Percentiles rank a stretch among this genome's conserved stretches.
Conservation (phyloP, 805 yeast species). For the Candida cerambycidarum region DNA sequence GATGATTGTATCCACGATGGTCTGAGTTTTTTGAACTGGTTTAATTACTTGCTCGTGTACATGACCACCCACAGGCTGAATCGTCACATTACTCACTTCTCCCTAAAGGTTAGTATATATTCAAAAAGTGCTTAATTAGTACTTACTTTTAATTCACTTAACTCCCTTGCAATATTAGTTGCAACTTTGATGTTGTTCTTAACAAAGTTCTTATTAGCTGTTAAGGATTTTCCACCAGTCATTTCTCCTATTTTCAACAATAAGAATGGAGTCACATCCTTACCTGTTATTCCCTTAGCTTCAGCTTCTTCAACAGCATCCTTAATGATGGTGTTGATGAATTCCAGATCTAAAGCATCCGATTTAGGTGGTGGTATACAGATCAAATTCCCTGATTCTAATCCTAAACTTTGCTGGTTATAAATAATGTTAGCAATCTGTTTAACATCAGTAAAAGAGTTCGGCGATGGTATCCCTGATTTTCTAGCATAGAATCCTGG, state of each 20-base stretch:
- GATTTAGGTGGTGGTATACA: conserved; percentile 80
- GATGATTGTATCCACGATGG: conserved; percentile 38
- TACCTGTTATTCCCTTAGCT: conserved; percentile 57
- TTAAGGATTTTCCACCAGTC: conserved; percentile 71
- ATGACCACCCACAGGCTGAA: too few species aligned
- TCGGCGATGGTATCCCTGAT: conserved; percentile 73
- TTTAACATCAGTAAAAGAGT: conserved; percentile 48
- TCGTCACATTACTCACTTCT: too few species aligned
- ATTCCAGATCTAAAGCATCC: conserved; percentile 53
- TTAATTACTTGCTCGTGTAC: too few species aligned
- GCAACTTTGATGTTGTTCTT: conserved; percentile 73
- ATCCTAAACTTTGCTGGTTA: conserved; percentile 43
- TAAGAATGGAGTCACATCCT: conserved; percentile 76
- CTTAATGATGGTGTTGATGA: conserved; percentile 56
- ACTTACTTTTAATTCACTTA: conserved; percentile 30
- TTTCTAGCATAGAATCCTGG: conserved; percentile 85
- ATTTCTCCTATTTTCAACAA: conserved; percentile 60
- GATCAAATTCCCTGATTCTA: conserved; percentile 69
- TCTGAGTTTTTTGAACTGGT: neutral
- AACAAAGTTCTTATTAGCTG: conserved; percentile 72
- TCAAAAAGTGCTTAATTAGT: neutral
- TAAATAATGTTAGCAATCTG: conserved; percentile 66
- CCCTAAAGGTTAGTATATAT: conserved; percentile 9
- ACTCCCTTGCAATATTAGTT: conserved; percentile 60
- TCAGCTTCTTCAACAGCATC: conserved; percentile 60